Evolutionary conservation across 2,329 filamentous ascomycete species (phyloP), one percentile per base, ranked within the genome.

Genomic region (Fusarium odoratissimum): DNA sequence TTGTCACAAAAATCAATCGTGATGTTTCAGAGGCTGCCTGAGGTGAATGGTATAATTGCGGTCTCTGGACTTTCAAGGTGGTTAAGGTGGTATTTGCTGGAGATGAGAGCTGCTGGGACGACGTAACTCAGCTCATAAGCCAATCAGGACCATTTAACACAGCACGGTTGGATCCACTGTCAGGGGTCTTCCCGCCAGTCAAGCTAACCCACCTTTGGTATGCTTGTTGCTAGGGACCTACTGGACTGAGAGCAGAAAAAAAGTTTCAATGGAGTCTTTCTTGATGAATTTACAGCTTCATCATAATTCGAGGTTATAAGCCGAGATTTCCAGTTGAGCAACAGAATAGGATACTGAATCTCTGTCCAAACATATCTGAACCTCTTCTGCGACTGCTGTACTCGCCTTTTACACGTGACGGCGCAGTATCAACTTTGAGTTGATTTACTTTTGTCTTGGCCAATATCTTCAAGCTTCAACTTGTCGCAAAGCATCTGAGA

Each of bases 81-180:
- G 71, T 51, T 63, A 42, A 40, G 58, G 65, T 69, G 38, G 58
- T 69, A 69, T 69, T 69, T 60, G 45, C 49, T 54, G 64, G 54
- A 73, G 70, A 61, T 67, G 54, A 72, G 67, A 72, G 71, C 67
- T 69, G 63, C 74, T 76, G 59, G 71, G 66, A 69, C 69, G 60
- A 75, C 72, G 69, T 68, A 73, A 63, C 70, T 42, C 23, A 17
- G n/a, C 35, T 65, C 37, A 42, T 42, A 30, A 33, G 37, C 79
- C 79, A 80, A 80, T 80, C 75, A 79, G 60, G 46, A 37, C 31
- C 33, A 52, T 30, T 17, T 48, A 60, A 65, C 45, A 49, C 73
- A 67, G 68, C 75, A 79, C 74, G 70, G 67, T 65, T 71, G 61
- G 64, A 51, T 64, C 70, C 67, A 73, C 75, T n/a, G 49, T 23